A percentile compares a stretch with the other conserved stretches of the same genome.
These are phyloP conservation scores for Cercospora beticola DNA, from an alignment of 2,329 filamentous ascomycete species.

Conservation along the genomic window DNA sequence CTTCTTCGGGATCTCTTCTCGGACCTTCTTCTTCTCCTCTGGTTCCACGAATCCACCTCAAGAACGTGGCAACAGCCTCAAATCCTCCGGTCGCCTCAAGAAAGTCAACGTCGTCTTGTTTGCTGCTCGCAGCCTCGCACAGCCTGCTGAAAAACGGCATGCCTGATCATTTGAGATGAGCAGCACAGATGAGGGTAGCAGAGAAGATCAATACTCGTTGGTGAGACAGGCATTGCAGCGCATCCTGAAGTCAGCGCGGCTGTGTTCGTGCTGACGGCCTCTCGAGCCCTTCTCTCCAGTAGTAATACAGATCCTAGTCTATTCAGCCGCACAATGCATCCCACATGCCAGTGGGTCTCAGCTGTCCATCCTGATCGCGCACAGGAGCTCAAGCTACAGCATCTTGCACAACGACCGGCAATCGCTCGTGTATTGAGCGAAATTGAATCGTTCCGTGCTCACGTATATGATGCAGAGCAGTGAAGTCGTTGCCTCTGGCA, in stretches of 20 bases:
- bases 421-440: not conserved
- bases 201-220: slow-evolving; percentile 9
- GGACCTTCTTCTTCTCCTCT: not conserved
- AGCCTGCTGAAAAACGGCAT: not conserved
- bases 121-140: not conserved
- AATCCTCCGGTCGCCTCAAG: not conserved
- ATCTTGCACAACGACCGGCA: not conserved
- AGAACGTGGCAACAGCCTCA: not conserved
- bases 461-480: not conserved
- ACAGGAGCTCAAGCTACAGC: not conserved
- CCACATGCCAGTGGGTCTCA: slow-evolving; percentile 2
- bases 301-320: slow-evolving; percentile 12
- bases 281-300: not conserved
- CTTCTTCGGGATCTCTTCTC: not conserved
- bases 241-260: slow-evolving; percentile 11
- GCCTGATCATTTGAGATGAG: not conserved
- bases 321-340: slow-evolving; percentile 15
- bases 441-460: not conserved
- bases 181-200: not conserved
- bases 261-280: slow-evolving; percentile 14
- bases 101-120: not conserved
- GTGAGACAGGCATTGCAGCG: not conserved
- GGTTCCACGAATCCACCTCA: not conserved
- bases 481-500: not conserved
- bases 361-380: not conserved